A percentile compares a stretch with the other conserved stretches of the same genome.
These are phyloP conservation scores for Tetrahymena elliotti DNA, from an alignment of 73 alveolate genomes.

Conservation along the genomic window DNA sequence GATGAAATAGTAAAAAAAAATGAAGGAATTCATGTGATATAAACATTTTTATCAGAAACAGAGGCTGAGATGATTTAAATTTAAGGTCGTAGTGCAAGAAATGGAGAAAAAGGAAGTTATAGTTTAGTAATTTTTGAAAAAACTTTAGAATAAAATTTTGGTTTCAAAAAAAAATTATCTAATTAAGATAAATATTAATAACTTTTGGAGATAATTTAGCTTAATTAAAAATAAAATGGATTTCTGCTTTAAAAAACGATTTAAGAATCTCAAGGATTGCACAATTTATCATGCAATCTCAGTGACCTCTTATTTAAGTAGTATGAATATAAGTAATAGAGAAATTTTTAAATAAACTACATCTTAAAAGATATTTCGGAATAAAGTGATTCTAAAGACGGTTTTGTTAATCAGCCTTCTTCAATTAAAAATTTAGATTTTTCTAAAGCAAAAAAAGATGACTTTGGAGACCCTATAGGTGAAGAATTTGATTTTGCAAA, in stretches of 20 bases:
- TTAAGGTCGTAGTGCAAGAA: not conserved
- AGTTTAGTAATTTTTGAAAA: not conserved
- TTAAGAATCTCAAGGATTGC: no score
- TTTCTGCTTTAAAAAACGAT: no score
- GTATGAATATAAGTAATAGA: no score
- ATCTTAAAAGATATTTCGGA: no score
- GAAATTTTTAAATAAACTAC: no score
- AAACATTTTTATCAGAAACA: not conserved
- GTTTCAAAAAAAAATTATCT: not conserved
- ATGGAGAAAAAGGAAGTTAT: not conserved
- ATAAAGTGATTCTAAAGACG: no score
- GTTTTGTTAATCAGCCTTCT: not conserved
- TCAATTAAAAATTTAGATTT: not conserved
- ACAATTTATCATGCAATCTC: no score
- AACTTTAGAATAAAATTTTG: no score
- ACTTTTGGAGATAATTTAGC: no score
- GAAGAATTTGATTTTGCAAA: not conserved
- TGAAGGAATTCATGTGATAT: not conserved
- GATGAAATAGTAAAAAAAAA: not conserved
- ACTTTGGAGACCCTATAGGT: not conserved
- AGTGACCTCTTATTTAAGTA: no score
- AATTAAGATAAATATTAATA: no score
- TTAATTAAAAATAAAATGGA: no score
- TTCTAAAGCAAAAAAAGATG: not conserved
- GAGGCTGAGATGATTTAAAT: not conserved